Conservation (phyloP, 177 flowering plant species). For the Vitis hybrid region DNA sequence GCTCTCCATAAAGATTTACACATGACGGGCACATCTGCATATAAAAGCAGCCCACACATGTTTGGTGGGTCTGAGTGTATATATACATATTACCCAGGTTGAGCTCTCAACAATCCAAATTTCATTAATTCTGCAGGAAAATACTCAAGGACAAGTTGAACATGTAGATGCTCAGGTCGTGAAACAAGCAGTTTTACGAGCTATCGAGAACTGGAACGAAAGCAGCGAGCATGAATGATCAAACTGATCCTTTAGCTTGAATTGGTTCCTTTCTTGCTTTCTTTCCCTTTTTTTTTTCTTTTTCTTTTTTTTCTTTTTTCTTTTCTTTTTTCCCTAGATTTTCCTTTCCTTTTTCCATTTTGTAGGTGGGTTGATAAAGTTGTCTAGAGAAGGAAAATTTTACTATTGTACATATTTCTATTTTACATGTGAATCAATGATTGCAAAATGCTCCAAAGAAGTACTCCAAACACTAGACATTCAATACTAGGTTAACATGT, state of each 20-base stretch:
- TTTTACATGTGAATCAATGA: no score
- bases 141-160: constrained; percentile 30
- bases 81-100: no score
- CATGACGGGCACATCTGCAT: no score
- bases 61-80: no score
- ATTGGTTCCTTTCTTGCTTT: neutral
- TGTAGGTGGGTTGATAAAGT: neutral
- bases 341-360: neutral
- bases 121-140: constrained; percentile 27
- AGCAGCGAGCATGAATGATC: constrained; percentile 23
- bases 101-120: neutral
- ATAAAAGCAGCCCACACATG: no score
- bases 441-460: no score
- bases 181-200: constrained; percentile 54
- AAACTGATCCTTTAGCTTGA: neutral
- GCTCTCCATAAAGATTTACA: no score
- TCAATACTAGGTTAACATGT: neutral
- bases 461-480: no score
- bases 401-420: neutral
- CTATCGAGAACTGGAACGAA: constrained; percentile 54
- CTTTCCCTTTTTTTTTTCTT: neutral
- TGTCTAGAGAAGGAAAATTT: neutral
- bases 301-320: neutral
- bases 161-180: constrained; percentile 52
- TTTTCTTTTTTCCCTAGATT: neutral